These are phyloP conservation scores for Curvularia eragrostidis DNA, from an alignment of 2,329 filamentous ascomycete genomes.

Conservation along the genomic window DNA sequence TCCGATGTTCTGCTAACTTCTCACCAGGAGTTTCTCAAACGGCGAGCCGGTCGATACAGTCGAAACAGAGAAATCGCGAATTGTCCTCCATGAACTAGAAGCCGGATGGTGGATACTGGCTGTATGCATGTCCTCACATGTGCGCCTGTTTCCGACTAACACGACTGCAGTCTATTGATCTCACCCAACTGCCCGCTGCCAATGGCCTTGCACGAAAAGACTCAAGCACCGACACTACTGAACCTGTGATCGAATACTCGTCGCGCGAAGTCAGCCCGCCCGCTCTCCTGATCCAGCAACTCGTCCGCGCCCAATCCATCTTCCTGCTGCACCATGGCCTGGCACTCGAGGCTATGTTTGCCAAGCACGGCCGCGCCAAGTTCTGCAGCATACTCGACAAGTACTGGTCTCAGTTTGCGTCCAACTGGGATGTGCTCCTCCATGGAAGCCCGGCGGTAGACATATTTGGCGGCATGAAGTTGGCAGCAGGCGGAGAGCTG, in stretches of 20 bases:
- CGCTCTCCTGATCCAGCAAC: constrained; percentile 76
- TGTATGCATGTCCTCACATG: constrained; percentile 58
- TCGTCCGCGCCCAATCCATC: constrained; percentile 79
- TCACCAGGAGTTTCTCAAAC: constrained; percentile 75
- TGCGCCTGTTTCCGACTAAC: constrained; percentile 1
- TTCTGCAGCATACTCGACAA: constrained; percentile 76
- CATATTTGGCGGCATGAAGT: constrained; percentile 82
- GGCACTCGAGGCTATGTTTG: constrained; percentile 73
- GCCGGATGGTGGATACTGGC: constrained; percentile 94
- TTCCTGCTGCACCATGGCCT: constrained; percentile 89
- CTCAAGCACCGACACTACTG: constrained; percentile 25
- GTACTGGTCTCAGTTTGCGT: constrained; percentile 77
- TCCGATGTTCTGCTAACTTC: constrained; percentile 18
- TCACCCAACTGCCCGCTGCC: constrained; percentile 72
- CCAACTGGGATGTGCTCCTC: constrained; percentile 84
- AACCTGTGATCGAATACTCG: constrained; percentile 75
- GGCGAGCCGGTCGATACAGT: constrained; percentile 80
- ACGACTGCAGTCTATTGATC: constrained; percentile 71
- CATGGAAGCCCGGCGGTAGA: constrained; percentile 85
- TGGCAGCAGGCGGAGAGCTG: constrained; percentile 88
- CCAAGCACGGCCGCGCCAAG: constrained; percentile 67
- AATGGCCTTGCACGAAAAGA: constrained; percentile 42
- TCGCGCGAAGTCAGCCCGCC: constrained; percentile 88
- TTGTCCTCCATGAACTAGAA: constrained; percentile 87
- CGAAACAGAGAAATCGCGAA: constrained; percentile 87